Conservation (phyloP, 352 stramenopile species). For the Phytophthora aleatoria region DNA sequence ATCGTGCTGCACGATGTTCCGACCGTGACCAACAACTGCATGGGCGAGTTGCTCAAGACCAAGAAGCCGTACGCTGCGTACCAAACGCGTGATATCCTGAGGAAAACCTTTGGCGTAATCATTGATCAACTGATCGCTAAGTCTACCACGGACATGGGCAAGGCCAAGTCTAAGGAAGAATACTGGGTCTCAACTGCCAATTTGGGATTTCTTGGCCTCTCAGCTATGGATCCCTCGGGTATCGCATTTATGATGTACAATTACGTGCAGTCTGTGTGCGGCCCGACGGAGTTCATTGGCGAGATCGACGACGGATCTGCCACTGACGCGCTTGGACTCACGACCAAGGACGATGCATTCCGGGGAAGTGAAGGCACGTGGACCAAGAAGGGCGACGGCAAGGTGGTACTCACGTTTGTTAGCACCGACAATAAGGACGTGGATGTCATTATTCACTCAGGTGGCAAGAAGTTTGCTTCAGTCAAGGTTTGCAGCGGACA, state of each 20-base stretch:
- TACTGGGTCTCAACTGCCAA: constrained; percentile 45
- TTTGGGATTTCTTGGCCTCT: constrained; percentile 29
- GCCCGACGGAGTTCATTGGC: constrained; percentile 55
- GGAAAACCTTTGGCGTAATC: constrained; percentile 60
- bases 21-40: constrained; percentile 47
- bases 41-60: constrained; percentile 34
- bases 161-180: constrained; percentile 38
- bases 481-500: constrained; percentile 40
- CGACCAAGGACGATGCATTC: constrained; percentile 50
- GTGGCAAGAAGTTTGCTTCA: constrained; percentile 38
- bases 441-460: constrained; percentile 49
- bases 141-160: constrained; percentile 43
- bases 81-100: constrained; percentile 50
- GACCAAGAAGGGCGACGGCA: constrained; percentile 47
- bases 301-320: constrained; percentile 59
- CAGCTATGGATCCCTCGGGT: constrained; percentile 51
- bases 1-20: constrained; percentile 57
- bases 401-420: constrained; percentile 47
- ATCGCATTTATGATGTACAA: constrained; percentile 51
- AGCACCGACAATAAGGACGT: constrained; percentile 52
- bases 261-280: constrained; percentile 66
- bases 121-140: constrained; percentile 59
- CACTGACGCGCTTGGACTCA: constrained; percentile 45
- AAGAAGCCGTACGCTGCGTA: constrained; percentile 44
- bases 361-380: constrained; percentile 43